A percentile compares a stretch with the other conserved stretches of the same genome.
These are phyloP conservation scores for Xanthoconium separans DNA, from an alignment of 1,284 basidiomycete genomes.

Conservation along the genomic window DNA sequence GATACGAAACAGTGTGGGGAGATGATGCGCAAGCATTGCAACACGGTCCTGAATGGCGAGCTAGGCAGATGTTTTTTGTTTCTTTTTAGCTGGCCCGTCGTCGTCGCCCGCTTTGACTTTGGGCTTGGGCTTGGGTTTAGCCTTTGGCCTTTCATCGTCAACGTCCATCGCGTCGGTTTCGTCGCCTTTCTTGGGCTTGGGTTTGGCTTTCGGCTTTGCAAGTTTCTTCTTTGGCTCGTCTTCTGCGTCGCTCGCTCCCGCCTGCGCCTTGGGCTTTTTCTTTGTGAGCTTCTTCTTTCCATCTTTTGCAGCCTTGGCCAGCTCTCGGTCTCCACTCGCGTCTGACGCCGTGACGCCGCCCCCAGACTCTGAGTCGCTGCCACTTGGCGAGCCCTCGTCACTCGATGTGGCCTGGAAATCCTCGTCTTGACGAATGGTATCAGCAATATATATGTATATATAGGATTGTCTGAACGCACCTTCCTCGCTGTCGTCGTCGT, in stretches of 20 bases:
- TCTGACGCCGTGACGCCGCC: slow-evolving; percentile 72
- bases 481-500: slow-evolving; percentile 80
- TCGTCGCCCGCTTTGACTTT: slow-evolving; percentile 43
- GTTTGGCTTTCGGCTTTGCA: slow-evolving; percentile 44
- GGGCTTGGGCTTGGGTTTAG: slow-evolving; percentile 46
- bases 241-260: slow-evolving; percentile 37
- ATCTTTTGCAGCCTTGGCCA: slow-evolving; percentile 48
- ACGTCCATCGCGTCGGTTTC: slow-evolving; percentile 41
- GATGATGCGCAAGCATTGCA: neutral
- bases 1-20: slow-evolving; percentile 1
- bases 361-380: slow-evolving; percentile 67
- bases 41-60: neutral
- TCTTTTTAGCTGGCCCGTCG: slow-evolving; percentile 70
- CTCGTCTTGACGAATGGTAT: slow-evolving; percentile 52
- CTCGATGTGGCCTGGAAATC: slow-evolving; percentile 87
- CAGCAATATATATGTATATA: slow-evolving; percentile 5
- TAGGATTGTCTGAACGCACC: slow-evolving; percentile 58
- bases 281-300: slow-evolving; percentile 43
- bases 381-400: slow-evolving; percentile 82
- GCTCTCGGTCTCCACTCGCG: slow-evolving; percentile 67
- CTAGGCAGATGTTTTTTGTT: slow-evolving; percentile 51
- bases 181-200: slow-evolving; percentile 38
- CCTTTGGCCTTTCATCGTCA: slow-evolving; percentile 38
- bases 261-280: slow-evolving; percentile 37
- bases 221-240: slow-evolving; percentile 46